Percentiles rank a stretch among this genome's conserved stretches.
These are phyloP conservation scores for Globisporangium apiculatum DNA, from an alignment of 352 stramenopile genomes.

Conservation along the genomic window DNA sequence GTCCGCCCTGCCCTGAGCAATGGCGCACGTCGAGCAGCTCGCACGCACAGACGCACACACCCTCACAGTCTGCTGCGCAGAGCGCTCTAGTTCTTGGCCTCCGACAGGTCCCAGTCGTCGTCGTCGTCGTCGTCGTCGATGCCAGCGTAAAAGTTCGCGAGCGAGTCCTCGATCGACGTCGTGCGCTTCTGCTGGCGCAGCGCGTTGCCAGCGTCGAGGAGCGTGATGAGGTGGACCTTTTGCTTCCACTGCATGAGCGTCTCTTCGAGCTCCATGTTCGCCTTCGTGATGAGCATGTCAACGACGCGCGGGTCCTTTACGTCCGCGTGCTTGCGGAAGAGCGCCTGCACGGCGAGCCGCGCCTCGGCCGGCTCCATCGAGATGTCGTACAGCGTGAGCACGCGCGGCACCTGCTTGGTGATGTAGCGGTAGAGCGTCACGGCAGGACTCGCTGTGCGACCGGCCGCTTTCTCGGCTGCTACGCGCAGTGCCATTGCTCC, in stretches of 20 bases:
- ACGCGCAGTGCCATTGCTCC: constrained; percentile 68
- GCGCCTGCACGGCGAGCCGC: constrained; percentile 82
- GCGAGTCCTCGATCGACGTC: constrained; percentile 46
- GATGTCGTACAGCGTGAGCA: constrained; percentile 98
- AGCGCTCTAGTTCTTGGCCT: constrained; percentile 18
- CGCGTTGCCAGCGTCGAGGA: constrained; percentile 58
- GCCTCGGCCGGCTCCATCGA: constrained; percentile 90
- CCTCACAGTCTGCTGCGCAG: constrained; percentile 1
- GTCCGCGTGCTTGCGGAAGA: constrained; percentile 93
- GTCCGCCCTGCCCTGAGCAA: too few species aligned
- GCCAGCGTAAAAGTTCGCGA: constrained; percentile 79
- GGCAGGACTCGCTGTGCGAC: constrained; percentile 47
- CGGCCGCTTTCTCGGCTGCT: constrained; percentile 57
- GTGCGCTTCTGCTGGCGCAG: constrained; percentile 43
- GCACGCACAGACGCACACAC: neutral
- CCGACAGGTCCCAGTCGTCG: constrained; percentile 31
- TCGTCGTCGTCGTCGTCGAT: constrained; percentile 61
- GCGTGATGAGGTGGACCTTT: constrained; percentile 91
- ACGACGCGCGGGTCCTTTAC: constrained; percentile 93
- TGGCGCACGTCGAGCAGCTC: too few species aligned
- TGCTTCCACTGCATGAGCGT: constrained; percentile 98
- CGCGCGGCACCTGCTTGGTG: constrained; percentile 90
- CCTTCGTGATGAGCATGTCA: constrained; percentile 96
- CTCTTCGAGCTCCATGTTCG: constrained; percentile 98
- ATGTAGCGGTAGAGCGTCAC: constrained; percentile 88